phyloP scores from a whole-genome alignment of 148 eudicot genomes.

The Pharnaceum exiguum region DNA sequence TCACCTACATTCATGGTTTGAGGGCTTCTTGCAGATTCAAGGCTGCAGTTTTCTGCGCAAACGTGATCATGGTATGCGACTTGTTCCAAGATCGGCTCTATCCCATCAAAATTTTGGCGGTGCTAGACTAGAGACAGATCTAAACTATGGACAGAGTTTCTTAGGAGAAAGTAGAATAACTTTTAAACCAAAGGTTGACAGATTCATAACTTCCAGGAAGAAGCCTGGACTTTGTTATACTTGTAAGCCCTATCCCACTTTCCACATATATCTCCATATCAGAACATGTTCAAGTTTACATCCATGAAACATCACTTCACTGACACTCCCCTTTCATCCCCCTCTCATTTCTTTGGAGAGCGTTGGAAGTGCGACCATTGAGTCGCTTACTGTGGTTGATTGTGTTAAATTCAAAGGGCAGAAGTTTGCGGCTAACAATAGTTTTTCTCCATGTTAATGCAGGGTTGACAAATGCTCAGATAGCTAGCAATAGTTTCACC shows the following conservation, averaged over 20 bases:
- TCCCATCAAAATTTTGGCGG: conserved; percentile 24
- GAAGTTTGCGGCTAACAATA: neutral
- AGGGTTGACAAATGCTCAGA: conserved; percentile 56
- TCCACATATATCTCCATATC: neutral
- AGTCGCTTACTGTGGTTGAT: too few relatives aligned
- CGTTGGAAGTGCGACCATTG: too few relatives aligned
- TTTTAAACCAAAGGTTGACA: conserved; percentile 22
- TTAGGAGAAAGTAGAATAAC: conserved; percentile 38
- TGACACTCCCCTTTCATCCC: too few relatives aligned
- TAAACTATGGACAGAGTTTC: conserved; percentile 36
- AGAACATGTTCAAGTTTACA: neutral
- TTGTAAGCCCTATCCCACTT: conserved; percentile 48
- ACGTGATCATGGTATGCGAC: conserved; percentile 14
- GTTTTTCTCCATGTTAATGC: conserved; percentile 12
- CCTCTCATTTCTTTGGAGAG: too few relatives aligned
- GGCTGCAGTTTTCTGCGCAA: conserved; percentile 11
- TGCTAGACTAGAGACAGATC: conserved; percentile 20
- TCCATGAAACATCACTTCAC: too few relatives aligned
- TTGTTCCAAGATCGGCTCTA: conserved; percentile 17
- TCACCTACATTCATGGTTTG: neutral
- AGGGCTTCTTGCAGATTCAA: conserved; percentile 42
- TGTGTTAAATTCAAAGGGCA: neutral
- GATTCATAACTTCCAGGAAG: conserved; percentile 22
- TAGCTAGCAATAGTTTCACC: conserved; percentile 71
- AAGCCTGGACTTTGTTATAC: conserved; percentile 38